Percentiles rank a stretch among this genome's conserved stretches.
These are phyloP conservation scores for Aspergillus unguis DNA, from an alignment of 2,329 filamentous ascomycete genomes.

Conservation along the genomic window DNA sequence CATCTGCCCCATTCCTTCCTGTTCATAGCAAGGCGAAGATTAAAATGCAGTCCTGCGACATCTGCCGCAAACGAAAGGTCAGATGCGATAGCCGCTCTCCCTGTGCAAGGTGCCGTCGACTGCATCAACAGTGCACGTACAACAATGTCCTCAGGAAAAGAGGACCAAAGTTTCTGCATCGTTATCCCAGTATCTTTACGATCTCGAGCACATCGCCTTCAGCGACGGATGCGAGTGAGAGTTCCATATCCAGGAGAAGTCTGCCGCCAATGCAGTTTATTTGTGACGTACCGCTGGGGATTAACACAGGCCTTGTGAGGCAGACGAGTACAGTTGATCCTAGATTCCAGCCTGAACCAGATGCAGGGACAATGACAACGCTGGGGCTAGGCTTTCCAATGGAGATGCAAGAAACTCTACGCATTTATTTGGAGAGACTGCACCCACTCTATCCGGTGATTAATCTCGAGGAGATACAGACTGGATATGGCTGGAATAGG, in stretches of 20 bases:
- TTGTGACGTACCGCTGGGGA: background rate
- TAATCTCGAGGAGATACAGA: background rate
- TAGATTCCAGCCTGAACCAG: too few species aligned
- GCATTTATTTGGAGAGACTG: background rate
- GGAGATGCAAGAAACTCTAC: background rate
- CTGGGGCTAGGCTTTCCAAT: background rate
- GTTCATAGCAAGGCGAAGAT: too few species aligned
- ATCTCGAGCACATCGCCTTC: too few species aligned
- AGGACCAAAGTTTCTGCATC: conserved; percentile 4
- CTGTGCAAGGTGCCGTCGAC: conserved; percentile 4
- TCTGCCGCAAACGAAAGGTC: conserved; percentile 9
- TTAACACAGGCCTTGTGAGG: background rate
- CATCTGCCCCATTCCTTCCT: too few species aligned
- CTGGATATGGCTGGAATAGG: background rate
- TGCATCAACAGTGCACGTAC: conserved; percentile 4
- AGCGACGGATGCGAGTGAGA: background rate
- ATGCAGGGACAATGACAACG: background rate
- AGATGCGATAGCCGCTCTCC: conserved; percentile 5
- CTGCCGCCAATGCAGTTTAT: background rate
- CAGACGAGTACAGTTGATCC: too few species aligned
- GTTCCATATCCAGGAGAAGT: background rate
- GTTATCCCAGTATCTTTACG: background rate
- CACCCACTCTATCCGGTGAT: conserved; percentile 5
- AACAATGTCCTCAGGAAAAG: conserved; percentile 4
- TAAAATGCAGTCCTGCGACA: conserved; percentile 9